Evolutionary conservation across 1,139 yeast species (phyloP), one percentile per base, ranked within the genome.

Genomic region (Taphrina flavorubra): DNA sequence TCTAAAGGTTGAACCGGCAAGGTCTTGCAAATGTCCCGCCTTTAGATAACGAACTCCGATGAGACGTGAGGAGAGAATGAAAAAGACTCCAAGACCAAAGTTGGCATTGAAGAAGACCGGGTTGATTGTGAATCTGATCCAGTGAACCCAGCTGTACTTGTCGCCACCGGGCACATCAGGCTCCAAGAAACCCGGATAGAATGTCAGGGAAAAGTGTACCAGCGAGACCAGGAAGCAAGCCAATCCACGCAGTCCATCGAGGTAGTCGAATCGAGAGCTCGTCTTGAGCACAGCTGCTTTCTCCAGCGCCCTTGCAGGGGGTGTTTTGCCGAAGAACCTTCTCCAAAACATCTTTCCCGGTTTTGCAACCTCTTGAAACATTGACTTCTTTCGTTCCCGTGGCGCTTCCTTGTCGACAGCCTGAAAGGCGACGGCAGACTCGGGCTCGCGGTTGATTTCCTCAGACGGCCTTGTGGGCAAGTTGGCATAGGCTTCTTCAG

Each of bases 61-160:
- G 51, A 63, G 61, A 13, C 67, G 31, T 2, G 67, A 63, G 10
- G 67, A 63, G 11, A 63, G 67, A n/a, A 63, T 57, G 42, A 63
- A 63, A 61, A 63, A 63, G 61, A 63, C 56, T n/a, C 56, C 67
- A 40, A 63, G 55, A 18, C 61, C 67, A 34, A 63, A 63, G 39
- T 63, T 63, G 61, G 61, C 67, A 25, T 63, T 63, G 61, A 63
- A 55, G 49, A 63, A 63, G 42, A 63, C 18, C 25, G 67, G 67
- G 13, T 25, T 14, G 55, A 63, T 46, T n/a, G 61, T 44, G 46
- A 44, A 55, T 13, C 67, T 55, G 20, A 63, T 44, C 37, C 37
- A 63, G 13, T 56, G 36, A n/a, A 63, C 55, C 44, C 42, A 63
- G 14, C 18, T 6, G 61, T 63, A 63, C 20, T 63, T 58, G 60